Conservation (phyloP, 768 basidiomycete genomes). For the Auricularia cornea region DNA sequence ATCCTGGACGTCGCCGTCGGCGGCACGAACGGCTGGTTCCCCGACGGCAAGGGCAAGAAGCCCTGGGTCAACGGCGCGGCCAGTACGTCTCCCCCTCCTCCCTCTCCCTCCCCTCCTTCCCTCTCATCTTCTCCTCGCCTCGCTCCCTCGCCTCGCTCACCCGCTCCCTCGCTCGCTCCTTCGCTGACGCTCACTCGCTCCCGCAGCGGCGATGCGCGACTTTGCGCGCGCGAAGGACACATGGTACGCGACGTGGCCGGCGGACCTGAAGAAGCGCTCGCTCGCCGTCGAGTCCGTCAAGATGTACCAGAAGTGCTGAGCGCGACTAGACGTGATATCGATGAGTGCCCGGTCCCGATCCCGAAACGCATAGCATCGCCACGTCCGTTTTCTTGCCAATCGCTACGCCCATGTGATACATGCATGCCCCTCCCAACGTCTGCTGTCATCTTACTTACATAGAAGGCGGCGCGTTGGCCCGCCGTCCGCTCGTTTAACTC, state of each 20-base stretch:
- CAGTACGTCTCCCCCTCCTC: constrained; percentile 12
- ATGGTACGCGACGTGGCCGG: constrained; percentile 12
- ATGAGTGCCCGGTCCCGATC: no score
- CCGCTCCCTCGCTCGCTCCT: background rate
- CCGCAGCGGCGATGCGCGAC: constrained; percentile 28
- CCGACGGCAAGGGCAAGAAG: constrained; percentile 28
- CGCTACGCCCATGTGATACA: no score
- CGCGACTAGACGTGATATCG: no score
- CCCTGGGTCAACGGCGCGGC: constrained; percentile 16
- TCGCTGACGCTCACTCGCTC: background rate
- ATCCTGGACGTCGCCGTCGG: constrained; percentile 30
- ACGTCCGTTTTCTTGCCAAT: no score
- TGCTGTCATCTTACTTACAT: no score
- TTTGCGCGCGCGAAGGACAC: constrained; percentile 9
- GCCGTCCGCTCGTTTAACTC: no score
- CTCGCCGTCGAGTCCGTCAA: constrained; percentile 38
- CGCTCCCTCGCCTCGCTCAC: background rate
- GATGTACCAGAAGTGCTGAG: constrained; percentile 48
- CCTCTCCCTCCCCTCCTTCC: background rate
- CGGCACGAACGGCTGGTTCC: constrained; percentile 35
- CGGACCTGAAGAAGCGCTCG: constrained; percentile 5
- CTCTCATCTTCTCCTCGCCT: no score
- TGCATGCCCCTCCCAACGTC: no score
- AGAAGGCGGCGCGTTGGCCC: no score
- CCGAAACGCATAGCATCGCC: no score